Conservation (phyloP, 768 basidiomycete species). For the Candolleomyces aberdarensis region DNA sequence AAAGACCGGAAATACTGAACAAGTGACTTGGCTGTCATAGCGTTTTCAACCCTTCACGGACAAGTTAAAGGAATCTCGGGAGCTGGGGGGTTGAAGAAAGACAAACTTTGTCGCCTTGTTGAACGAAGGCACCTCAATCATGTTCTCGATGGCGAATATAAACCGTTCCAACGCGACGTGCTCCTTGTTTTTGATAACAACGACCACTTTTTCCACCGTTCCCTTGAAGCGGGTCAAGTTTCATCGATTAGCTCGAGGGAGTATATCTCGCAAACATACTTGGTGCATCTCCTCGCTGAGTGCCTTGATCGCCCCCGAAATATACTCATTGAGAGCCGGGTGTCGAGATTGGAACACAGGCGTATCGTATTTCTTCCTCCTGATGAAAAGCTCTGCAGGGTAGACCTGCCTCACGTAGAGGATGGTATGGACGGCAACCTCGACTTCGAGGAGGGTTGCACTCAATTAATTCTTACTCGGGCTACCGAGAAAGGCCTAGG, state of each 20-base stretch:
- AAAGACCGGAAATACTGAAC: constrained; percentile 81
- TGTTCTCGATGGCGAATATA: constrained; percentile 81
- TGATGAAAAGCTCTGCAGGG: constrained; percentile 82
- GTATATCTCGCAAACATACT: constrained; percentile 36
- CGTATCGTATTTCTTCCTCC: constrained; percentile 86
- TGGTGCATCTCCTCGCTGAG: constrained; percentile 69
- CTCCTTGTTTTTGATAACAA: constrained; percentile 82
- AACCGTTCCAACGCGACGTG: constrained; percentile 86
- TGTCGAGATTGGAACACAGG: constrained; percentile 94
- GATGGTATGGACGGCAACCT: constrained; percentile 90
- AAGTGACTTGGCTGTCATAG: constrained; percentile 61
- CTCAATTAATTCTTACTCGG: background rate
- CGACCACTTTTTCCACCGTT: constrained; percentile 70
- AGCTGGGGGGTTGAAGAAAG: background rate
- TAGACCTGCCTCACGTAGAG: constrained; percentile 90
- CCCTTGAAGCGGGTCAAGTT: constrained; percentile 44
- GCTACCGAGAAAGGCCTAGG: background rate
- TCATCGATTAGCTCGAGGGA: background rate
- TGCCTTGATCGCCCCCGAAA: constrained; percentile 85
- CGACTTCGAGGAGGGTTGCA: constrained; percentile 51
- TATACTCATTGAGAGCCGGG: constrained; percentile 83
- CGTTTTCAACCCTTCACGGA: constrained; percentile 58
- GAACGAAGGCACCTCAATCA: constrained; percentile 69
- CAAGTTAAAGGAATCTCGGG: background rate
- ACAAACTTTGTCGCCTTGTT: constrained; percentile 67